Evolutionary conservation across 2,329 filamentous ascomycete genomes (phyloP), one percentile per base, ranked within the genome.

Genomic region (Aspergillus fumigatiaffinis): DNA sequence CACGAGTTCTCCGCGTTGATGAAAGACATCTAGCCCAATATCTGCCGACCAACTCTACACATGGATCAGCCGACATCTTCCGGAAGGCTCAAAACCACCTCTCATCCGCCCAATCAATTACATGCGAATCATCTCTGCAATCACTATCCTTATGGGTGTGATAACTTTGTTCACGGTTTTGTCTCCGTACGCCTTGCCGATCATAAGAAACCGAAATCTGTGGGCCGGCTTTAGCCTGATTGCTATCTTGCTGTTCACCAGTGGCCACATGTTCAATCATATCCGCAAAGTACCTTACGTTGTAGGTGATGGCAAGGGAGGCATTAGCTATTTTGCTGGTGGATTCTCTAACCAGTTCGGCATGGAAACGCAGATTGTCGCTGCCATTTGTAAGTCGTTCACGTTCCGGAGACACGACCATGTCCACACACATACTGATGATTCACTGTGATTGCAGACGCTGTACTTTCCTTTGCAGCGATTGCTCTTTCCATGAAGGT

Each of bases 251-350:
- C 81, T 97, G 57, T 99, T 97, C 78, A 97, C 89, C 50, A 94
- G 90, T 67, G 95, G 94, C 42, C 92, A 97, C 77, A 99, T 99
- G 95, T 99, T 95, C 83, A 99, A 97, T 76, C 92, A 97, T 71
- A 99, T 99, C 71, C 86, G 95, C 66, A 93, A 94, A 74, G 91
- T 95, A 2, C 94, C 94, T 2, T 99, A 99, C 68, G 91, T 97
- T 32, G 82, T 87, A 46, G 90, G 89, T 46, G 87, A 97, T 71
- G 91, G 91, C 41, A 86, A 84, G 54, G 94, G 94, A 20, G 92
- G 92, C 4, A 85, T 99, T 60, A 90, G 78, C 70, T 97, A 97
- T 75, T 94, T 99, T 75, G 91, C 93, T 3, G 83, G 83, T 42
- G 93, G 94, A 1, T 99, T 99, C 77, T 91, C 93, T 74, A 96